Conservation (phyloP, 2,329 filamentous ascomycete genomes). For the Xylaria hypoxylon region DNA sequence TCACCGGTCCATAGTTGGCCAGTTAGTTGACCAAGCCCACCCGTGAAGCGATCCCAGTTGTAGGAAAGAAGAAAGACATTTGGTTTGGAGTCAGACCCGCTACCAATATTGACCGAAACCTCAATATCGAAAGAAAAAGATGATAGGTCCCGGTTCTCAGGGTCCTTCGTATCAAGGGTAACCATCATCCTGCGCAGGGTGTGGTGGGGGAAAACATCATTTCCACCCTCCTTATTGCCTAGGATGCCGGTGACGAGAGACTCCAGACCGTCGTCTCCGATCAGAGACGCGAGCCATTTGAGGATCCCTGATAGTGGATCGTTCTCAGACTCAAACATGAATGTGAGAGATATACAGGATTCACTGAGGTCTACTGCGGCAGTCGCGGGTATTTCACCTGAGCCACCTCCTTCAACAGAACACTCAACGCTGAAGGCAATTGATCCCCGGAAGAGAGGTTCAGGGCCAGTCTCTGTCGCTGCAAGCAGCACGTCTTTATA, state of each 20-base stretch:
- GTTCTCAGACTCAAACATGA: neutral
- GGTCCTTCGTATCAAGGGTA: conserved; percentile 1
- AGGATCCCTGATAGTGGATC: conserved; percentile 14
- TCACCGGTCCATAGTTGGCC: conserved; percentile 18
- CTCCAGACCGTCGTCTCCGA: conserved; percentile 21
- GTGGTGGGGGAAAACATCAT: neutral
- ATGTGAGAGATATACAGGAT: conserved; percentile 7
- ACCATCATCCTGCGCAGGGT: conserved; percentile 1
- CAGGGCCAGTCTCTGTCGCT: neutral
- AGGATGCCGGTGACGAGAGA: conserved; percentile 16
- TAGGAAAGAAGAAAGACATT: conserved; percentile 16
- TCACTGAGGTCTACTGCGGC: neutral
- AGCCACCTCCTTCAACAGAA: neutral
- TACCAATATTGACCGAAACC: conserved; percentile 7
- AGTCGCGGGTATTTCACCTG: neutral
- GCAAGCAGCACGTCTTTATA: neutral
- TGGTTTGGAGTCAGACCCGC: neutral
- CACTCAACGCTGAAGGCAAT: neutral
- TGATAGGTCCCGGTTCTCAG: neutral
- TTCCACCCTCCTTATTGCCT: neutral
- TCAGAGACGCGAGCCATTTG: conserved; percentile 19
- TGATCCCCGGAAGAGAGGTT: neutral
- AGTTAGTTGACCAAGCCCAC: neutral
- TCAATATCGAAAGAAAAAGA: conserved; percentile 16
- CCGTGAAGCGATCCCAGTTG: neutral